Conservation (phyloP, 2,329 filamentous ascomycete genomes). For the Blastomyces silverae region DNA sequence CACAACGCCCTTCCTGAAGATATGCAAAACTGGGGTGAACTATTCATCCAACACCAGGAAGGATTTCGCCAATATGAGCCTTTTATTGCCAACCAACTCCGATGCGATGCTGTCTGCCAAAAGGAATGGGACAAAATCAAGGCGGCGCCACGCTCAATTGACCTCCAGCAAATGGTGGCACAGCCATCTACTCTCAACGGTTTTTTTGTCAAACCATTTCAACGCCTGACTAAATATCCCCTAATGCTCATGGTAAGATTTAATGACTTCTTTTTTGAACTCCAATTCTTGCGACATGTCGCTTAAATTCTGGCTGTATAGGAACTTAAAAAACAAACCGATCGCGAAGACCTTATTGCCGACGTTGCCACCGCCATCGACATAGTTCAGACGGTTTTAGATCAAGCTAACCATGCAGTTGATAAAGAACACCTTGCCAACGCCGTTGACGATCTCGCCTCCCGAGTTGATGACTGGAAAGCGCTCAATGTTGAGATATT, state of each 20-base stretch:
- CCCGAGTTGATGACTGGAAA: conserved; percentile 94
- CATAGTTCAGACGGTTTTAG: conserved; percentile 72
- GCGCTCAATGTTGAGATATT: conserved; percentile 86
- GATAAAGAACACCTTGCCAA: conserved; percentile 78
- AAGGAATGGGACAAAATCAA: conserved; percentile 82
- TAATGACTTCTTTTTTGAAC: neutral
- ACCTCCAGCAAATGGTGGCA: conserved; percentile 67
- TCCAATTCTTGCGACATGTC: neutral
- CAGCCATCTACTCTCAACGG: conserved; percentile 83
- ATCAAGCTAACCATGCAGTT: conserved; percentile 83
- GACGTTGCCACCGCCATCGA: conserved; percentile 73
- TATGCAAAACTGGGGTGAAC: conserved; percentile 87
- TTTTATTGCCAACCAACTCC: conserved; percentile 93
- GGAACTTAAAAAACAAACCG: conserved; percentile 81
- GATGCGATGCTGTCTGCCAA: conserved; percentile 77
- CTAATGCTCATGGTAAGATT: conserved; percentile 68
- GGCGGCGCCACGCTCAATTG: conserved; percentile 57
- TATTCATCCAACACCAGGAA: conserved; percentile 78
- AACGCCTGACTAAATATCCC: conserved; percentile 90
- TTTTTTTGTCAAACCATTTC: conserved; percentile 94
- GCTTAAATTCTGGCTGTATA: conserved; percentile 32
- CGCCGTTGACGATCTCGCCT: conserved; percentile 72
- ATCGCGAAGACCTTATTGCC: conserved; percentile 59
- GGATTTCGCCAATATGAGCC: conserved; percentile 90
- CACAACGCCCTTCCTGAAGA: conserved; percentile 74